phyloP scores from a whole-genome alignment of 2,329 filamentous ascomycete genomes.

The Botrytis fragariae region DNA sequence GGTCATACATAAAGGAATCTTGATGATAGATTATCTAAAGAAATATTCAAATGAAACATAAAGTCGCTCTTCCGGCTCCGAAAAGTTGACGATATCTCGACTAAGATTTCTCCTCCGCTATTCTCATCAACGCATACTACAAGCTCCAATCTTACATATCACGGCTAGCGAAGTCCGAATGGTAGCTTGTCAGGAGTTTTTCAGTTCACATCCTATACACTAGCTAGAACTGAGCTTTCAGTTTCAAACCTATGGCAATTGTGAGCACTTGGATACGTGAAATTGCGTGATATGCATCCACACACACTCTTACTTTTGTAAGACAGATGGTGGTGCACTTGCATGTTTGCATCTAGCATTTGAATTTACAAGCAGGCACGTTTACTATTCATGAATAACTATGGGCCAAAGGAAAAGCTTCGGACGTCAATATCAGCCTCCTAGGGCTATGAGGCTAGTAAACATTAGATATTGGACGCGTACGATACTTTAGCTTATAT shows the following conservation, averaged over 20 bases:
- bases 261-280: background rate
- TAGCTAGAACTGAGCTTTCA: background rate
- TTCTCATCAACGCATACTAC: background rate
- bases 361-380: background rate
- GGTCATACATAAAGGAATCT: background rate
- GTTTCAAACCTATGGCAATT: background rate
- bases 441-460: no score
- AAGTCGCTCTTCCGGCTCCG: background rate
- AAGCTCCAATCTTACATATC: background rate
- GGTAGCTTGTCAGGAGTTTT: background rate
- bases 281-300: background rate
- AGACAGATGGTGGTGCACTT: background rate
- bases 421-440: no score
- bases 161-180: background rate
- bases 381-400: background rate
- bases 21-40: background rate
- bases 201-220: background rate
- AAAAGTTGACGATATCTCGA: background rate
- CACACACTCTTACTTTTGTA: background rate
- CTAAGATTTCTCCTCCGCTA: slow-evolving; percentile 7
- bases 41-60: background rate
- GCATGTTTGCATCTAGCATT: background rate
- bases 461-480: no score
- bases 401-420: background rate
- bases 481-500: background rate